phyloP scores from a whole-genome alignment of 768 basidiomycete genomes.

The Podaxis mareebaensis region DNA sequence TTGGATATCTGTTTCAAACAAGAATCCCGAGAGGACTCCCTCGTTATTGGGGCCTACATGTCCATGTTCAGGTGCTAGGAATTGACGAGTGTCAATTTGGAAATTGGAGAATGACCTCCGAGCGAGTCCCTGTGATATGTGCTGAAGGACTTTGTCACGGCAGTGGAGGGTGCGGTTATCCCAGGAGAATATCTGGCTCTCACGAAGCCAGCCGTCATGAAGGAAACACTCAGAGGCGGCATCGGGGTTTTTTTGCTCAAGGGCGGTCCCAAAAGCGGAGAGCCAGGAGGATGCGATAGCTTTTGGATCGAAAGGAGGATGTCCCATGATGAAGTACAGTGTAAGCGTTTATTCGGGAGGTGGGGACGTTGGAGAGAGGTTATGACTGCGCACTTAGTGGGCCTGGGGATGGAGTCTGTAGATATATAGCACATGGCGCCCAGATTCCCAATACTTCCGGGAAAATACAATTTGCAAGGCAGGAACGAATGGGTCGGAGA shows the following conservation, averaged over 20 bases:
- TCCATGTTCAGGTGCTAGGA: constrained; percentile 2
- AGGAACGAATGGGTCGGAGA: too few relatives aligned
- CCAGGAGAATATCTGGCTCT: too few relatives aligned
- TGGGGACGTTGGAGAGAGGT: too few relatives aligned
- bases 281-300: constrained; percentile 9
- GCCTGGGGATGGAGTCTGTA: too few relatives aligned
- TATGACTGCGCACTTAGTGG: too few relatives aligned
- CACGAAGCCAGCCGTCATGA: too few relatives aligned
- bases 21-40: constrained; percentile 7
- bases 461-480: too few relatives aligned
- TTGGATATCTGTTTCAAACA: constrained; percentile 10
- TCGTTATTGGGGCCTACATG: not conserved
- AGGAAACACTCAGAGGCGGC: constrained; percentile 1
- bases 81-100: not conserved
- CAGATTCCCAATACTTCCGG: too few relatives aligned
- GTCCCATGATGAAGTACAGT: not conserved
- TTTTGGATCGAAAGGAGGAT: constrained; percentile 1
- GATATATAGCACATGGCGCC: too few relatives aligned
- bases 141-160: not conserved
- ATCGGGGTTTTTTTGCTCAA: not conserved
- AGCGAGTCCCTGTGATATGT: too few relatives aligned
- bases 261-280: not conserved
- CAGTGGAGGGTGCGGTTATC: too few relatives aligned
- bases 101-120: not conserved
- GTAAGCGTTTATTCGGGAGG: too few relatives aligned